Evolutionary conservation across 257 asterid genomes (phyloP), one percentile per base, ranked within the genome.

Genomic region (Solanum sitiens): DNA sequence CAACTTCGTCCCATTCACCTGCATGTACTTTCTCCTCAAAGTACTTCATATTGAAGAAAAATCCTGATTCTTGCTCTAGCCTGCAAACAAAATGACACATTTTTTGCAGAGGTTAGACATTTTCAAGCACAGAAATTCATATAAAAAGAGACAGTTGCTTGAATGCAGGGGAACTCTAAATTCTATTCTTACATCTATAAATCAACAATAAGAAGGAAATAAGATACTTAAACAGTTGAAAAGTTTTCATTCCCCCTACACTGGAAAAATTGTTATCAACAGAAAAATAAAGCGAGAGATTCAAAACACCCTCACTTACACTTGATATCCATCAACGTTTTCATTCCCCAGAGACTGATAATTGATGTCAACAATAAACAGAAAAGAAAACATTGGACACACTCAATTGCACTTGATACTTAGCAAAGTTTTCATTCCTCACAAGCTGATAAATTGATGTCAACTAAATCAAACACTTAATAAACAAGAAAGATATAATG

Each of bases 1-100:
- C 99, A 83, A 96, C 98, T 86, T 96, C 99, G 1, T 96, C 98
- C 99, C 98, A 96, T 87, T 96, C 98, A 87, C 99, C 99, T 16
- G 98, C 98, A 86, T 94, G 98, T 21, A 96, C 98, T 90, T 94
- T 96, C 94, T 96, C 99, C 92, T 96, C 99, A 72, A 96, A 96
- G 90, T 96, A 94, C 89, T 95, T 96, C 99, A 96, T 94, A 91
- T 96, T 96, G 91, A 96, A 95, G 95, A 89, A 96, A 91, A 95
- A 95, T 20, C 97, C 99, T 0, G 99, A 96, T 89, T 96, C 98
- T 87, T 96, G 99, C 92, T 96, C 99, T 89, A 96, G 96, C 97
- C 99, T 96, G 89, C 90, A 87, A 86, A 86, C 35, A 84, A 73
- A 53, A 86, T 21, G 32, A 73, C 76, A 45, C 23, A 20, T 75